phyloP scores from a whole-genome alignment of 805 yeast species.

The Candida rishiriensis region DNA sequence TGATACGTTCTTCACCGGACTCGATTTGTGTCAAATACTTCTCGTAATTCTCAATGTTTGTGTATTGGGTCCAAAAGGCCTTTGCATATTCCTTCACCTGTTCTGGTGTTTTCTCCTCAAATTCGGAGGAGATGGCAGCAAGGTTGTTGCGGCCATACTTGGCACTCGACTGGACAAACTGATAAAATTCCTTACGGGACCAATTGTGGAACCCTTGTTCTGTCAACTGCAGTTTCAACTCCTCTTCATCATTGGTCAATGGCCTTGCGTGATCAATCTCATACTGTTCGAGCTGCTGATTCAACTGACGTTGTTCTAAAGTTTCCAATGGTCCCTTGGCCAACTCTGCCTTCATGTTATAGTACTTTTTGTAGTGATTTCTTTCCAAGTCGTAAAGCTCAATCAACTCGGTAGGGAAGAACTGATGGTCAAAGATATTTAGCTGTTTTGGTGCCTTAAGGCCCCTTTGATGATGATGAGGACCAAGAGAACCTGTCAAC shows the following conservation, averaged over 20 bases:
- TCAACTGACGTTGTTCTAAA: slow-evolving; percentile 17
- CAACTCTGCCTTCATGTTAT: slow-evolving; percentile 59
- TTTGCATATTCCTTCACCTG: slow-evolving; percentile 76
- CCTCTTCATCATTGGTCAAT: slow-evolving; percentile 77
- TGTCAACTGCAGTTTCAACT: slow-evolving; percentile 52
- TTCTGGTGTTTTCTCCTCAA: slow-evolving; percentile 75
- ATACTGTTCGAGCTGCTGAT: slow-evolving; percentile 50
- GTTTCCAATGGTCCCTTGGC: slow-evolving; percentile 44
- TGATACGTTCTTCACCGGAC: slow-evolving; percentile 80
- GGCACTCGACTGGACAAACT: slow-evolving; percentile 67
- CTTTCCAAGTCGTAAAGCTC: slow-evolving; percentile 80
- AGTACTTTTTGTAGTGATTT: slow-evolving; percentile 66
- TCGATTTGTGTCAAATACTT: slow-evolving; percentile 77
- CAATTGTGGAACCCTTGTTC: slow-evolving; percentile 73
- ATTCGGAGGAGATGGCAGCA: slow-evolving; percentile 66
- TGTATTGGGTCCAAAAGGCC: slow-evolving; percentile 76
- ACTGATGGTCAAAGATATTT: slow-evolving; percentile 85
- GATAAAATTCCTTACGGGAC: slow-evolving; percentile 84
- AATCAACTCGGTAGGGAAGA: slow-evolving; percentile 70
- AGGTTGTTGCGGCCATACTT: slow-evolving; percentile 79
- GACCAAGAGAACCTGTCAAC: too few species aligned
- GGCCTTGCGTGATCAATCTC: slow-evolving; percentile 77
- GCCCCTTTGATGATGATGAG: slow-evolving; percentile 41
- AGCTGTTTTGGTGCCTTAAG: slow-evolving; percentile 85
- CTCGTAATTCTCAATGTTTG: slow-evolving; percentile 86